Base-by-base conservation (phyloP, 1,139 yeast species). In the Magnusiomyces magnusii region DNA sequence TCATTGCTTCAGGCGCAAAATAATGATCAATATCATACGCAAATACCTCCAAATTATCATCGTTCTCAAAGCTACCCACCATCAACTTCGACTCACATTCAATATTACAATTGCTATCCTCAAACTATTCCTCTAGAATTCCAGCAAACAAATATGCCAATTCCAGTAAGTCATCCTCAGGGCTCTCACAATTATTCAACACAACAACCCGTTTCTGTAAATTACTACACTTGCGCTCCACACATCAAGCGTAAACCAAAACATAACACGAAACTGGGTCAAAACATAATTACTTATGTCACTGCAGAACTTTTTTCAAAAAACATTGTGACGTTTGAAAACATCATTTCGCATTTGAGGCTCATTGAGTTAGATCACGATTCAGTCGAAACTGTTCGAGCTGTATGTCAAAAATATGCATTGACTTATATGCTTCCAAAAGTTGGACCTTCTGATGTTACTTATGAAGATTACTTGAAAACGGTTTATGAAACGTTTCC, bases 391-490 rank as follows among this genome's bases (percentile, higher is more conserved):
- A 44, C 49, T 21, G 21, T 50, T 3, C n/a, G 24, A 31, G n/a
- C 9, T 2, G 31, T 15, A 7, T 50, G 53, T 25, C 15, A 50
- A 50, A 50, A 50, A 41, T 50, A 17, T 50, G 53, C 53, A 17
- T 10, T 50, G 25, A 50, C 53, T 5, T 50, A 50, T 17, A 50
- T 19, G 24, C 41, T 50, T 5, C 53, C 53, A 9, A 41, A 23
- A 17, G 53, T 50, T n/a, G 53, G 39, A 9, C 53, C 39, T 3
- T 9, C 31, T 2, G 25, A 21, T 2, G 31, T 31, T 23, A 50
- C 53, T n/a, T 50, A 50, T 50, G 25, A 50, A 31, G 41, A 50
- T 28, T 50, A 50, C 39, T 28, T 50, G 17, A 17, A 31, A 7
- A 21, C 21, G 2, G 53, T 50, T 50, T 50, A 28, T 17, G 9